Evolutionary conservation across 164 flowering plant species (phyloP).

Genomic region (Vitis riparia): DNA sequence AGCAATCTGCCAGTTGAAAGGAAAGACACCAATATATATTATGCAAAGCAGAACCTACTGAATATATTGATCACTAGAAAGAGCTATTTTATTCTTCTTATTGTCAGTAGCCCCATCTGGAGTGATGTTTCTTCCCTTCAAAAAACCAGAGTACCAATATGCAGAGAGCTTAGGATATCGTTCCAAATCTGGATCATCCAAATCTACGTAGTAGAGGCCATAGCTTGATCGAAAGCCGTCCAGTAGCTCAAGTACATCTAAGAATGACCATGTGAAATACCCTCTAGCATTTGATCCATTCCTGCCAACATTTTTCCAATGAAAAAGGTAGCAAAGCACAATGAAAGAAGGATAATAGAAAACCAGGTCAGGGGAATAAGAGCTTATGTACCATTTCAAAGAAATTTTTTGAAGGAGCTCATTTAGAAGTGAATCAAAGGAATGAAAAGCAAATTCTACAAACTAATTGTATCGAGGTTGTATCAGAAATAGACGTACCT

Average conservation of each 20-base stretch:
- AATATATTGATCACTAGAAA: neutral
- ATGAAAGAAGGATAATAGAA: neutral
- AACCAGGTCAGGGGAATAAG: neutral
- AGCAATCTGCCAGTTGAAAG: no score
- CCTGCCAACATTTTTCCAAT: conserved; percentile 14
- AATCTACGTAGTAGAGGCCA: conserved; percentile 39
- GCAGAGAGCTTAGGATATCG: conserved; percentile 46
- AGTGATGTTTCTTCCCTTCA: conserved; percentile 11
- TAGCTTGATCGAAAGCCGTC: conserved; percentile 28
- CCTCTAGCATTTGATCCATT: conserved; percentile 50
- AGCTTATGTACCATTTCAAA: no score
- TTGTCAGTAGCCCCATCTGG: neutral
- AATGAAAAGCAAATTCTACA: no score
- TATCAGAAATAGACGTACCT: conserved; percentile 22
- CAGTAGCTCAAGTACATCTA: conserved; percentile 47
- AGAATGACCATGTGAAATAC: conserved; percentile 52
- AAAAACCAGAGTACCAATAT: conserved; percentile 38
- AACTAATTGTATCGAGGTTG: no score
- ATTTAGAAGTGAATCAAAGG: no score
- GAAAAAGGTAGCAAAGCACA: no score
- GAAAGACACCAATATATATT: no score
- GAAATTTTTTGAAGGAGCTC: no score
- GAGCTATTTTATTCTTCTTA: neutral
- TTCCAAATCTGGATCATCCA: conserved; percentile 31
- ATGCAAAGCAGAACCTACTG: neutral